Base-by-base conservation (phyloP, 192 early-diverging fungal species). In the Lunasporangiospora selenospora region DNA sequence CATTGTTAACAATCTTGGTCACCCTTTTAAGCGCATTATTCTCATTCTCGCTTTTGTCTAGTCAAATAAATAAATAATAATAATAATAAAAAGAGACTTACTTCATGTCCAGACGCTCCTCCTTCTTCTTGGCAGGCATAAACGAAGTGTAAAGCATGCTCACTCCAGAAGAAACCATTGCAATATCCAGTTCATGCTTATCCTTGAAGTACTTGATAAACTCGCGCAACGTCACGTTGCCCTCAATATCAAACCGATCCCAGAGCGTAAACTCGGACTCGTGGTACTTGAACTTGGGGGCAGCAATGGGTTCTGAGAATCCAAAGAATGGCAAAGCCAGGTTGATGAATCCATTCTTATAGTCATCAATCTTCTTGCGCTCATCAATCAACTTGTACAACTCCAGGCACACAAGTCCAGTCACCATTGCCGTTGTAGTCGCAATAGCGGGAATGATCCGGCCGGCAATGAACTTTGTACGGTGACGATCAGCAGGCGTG, bases 341-440 rank as follows among this genome's bases (percentile, higher is more conserved):
- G 79, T 99, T 98, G 50, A 98, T 83, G 77, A 99, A 99, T 11
- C 96, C 96, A 76, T 99, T 99, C 85, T 98, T 99, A 87, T 93
- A 99, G 63, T 97, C 93, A 27, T 99, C 98, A 30, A 99, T 66
- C 75, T 90, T 89, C 38, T 84, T 82, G 42, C 83, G 83, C 5
- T 82, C 83, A 48, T 89, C 91, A 58, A 95, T 79, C 9, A 98
- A 63, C 88, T 99, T 99, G 88, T 95, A 96, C 56, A 99, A 79
- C 84, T 99, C 98, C 34, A 99, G 81, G 77, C 95, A 97, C 21
- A 97, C 94, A 47, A 99, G 79, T n/a, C 97, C 97, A 13, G 95
- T 96, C 4, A 99, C 93, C 62, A 99, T 76, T 16, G 97, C 90
- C 0, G 95, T 99, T 0, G 97, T 99, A 10, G 97, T 99, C 15